These are phyloP conservation scores for Entophlyctis luteolus DNA, from an alignment of 192 early-diverging fungal species.

Conservation along the genomic window DNA sequence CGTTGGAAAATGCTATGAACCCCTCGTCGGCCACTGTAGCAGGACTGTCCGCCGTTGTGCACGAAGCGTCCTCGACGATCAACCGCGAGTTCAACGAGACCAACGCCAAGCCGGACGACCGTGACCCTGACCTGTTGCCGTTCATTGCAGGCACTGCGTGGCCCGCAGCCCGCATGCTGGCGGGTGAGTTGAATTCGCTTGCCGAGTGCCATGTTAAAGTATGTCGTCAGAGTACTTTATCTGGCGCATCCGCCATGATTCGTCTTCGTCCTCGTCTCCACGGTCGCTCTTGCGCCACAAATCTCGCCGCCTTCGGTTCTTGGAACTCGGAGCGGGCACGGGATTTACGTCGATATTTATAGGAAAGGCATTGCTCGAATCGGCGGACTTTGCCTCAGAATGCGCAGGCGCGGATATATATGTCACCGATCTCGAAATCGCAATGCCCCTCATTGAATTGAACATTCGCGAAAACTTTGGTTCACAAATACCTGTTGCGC, in stretches of 20 bases:
- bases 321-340: slow-evolving; percentile 26
- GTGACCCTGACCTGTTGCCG: not conserved
- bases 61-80: too few species aligned
- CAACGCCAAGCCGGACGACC: not conserved
- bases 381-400: not conserved
- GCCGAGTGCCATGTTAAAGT: not conserved
- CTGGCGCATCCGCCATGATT: slow-evolving; percentile 1
- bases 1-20: too few species aligned
- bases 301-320: not conserved
- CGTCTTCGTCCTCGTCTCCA: not conserved
- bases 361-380: not conserved
- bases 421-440: slow-evolving; percentile 20
- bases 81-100: too few species aligned
- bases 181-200: not conserved
- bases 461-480: slow-evolving; percentile 8
- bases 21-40: too few species aligned
- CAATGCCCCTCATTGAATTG: slow-evolving; percentile 4
- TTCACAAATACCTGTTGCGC: not conserved
- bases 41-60: too few species aligned
- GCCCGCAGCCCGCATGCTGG: slow-evolving; percentile 18
- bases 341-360: slow-evolving; percentile 12
- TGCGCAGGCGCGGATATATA: not conserved
- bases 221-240: slow-evolving; percentile 8
- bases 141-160: slow-evolving; percentile 22
- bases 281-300: too few species aligned